Percentiles rank a stretch among this genome's conserved stretches.
Evolutionary conservation across 2,329 filamentous ascomycete genomes (phyloP).

Genomic region (Curvularia sp.): DNA sequence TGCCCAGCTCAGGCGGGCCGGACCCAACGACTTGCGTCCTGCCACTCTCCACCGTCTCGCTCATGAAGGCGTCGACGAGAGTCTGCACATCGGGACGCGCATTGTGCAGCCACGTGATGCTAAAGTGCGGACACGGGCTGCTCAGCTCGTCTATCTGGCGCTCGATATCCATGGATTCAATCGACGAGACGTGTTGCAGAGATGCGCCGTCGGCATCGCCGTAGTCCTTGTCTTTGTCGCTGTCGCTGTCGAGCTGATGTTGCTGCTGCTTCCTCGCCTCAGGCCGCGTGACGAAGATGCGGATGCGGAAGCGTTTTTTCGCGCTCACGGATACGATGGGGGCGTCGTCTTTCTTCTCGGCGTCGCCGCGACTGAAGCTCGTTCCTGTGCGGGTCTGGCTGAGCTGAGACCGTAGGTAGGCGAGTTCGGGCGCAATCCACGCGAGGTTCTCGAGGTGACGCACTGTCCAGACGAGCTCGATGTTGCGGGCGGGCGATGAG

Average conservation of each 20-base stretch:
- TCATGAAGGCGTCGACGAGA: constrained; percentile 7
- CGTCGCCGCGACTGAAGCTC: neutral
- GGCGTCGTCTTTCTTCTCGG: constrained; percentile 7
- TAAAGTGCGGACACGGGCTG: constrained; percentile 7
- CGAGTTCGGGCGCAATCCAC: constrained; percentile 7
- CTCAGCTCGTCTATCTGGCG: constrained; percentile 7
- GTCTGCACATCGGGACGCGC: constrained; percentile 5
- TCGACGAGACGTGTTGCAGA: neutral
- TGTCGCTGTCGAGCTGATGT: neutral
- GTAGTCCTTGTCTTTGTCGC: constrained; percentile 1
- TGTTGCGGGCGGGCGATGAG: constrained; percentile 8
- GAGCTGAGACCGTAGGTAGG: constrained; percentile 10
- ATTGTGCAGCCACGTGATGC: constrained; percentile 11
- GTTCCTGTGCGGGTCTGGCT: neutral
- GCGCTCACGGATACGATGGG: neutral
- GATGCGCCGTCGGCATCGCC: neutral
- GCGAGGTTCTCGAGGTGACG: constrained; percentile 14
- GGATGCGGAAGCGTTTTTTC: constrained; percentile 9
- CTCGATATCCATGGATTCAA: constrained; percentile 1
- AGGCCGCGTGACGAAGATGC: constrained; percentile 9
- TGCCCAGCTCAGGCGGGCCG: constrained; percentile 3
- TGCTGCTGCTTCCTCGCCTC: neutral
- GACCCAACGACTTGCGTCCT: constrained; percentile 8
- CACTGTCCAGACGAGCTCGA: constrained; percentile 11
- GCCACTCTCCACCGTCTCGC: constrained; percentile 7